phyloP scores from a whole-genome alignment of 805 yeast genomes.

The Brettanomyces nanus region DNA sequence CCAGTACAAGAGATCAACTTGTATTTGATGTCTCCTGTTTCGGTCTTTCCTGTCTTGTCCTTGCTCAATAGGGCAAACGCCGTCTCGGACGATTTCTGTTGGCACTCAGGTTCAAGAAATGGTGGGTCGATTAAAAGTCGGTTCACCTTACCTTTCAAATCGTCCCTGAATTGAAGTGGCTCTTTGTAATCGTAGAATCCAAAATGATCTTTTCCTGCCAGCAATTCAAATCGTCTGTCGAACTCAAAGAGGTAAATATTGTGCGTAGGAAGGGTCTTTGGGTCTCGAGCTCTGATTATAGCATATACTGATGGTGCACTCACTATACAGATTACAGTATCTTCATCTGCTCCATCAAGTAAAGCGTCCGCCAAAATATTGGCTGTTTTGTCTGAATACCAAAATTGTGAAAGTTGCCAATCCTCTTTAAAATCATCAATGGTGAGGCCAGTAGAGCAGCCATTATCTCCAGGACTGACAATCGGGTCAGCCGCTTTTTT shows the following conservation, averaged over 20 bases:
- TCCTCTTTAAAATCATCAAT: constrained; percentile 81
- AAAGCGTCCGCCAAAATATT: constrained; percentile 58
- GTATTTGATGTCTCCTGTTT: constrained; percentile 32
- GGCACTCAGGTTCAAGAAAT: constrained; percentile 75
- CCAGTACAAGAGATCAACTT: constrained; percentile 78
- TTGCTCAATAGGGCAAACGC: constrained; percentile 49
- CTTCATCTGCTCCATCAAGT: constrained; percentile 65
- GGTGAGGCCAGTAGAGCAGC: constrained; percentile 7
- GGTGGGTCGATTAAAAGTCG: constrained; percentile 77
- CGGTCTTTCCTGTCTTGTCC: constrained; percentile 32
- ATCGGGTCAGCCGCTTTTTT: not conserved
- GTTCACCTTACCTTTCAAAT: constrained; percentile 55
- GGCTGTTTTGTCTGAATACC: constrained; percentile 78
- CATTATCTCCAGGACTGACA: not conserved
- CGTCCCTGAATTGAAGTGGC: constrained; percentile 54
- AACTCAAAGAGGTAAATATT: constrained; percentile 70
- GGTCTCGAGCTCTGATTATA: constrained; percentile 53
- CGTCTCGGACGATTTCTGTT: constrained; percentile 55
- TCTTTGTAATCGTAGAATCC: constrained; percentile 66
- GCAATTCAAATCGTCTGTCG: constrained; percentile 66
- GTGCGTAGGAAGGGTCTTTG: constrained; percentile 48
- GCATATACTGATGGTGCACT: constrained; percentile 93
- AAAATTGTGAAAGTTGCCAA: constrained; percentile 92
- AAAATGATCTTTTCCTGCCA: constrained; percentile 63
- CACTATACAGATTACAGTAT: constrained; percentile 65